phyloP scores from a whole-genome alignment of 2,329 filamentous ascomycete species.

The Ceratocystis diversiconidia region DNA sequence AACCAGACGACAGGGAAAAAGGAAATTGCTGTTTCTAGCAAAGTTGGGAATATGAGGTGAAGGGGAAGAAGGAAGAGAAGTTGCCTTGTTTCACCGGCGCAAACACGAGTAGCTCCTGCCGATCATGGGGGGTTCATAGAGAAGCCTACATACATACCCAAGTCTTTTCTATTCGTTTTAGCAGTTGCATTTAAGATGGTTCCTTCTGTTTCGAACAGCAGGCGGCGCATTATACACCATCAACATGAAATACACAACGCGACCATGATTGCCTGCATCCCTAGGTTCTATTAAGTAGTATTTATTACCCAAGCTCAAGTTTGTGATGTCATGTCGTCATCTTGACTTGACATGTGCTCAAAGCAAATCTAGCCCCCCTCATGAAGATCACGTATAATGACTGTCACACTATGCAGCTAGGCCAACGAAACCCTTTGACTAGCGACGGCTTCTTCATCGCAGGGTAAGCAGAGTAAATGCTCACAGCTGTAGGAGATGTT shows the following conservation, averaged over 20 bases:
- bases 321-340: background rate
- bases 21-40: background rate
- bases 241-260: background rate
- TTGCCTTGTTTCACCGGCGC: conserved; percentile 5
- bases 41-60: background rate
- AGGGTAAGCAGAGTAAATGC: too few relatives aligned
- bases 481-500: too few relatives aligned
- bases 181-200: background rate
- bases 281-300: background rate
- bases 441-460: background rate
- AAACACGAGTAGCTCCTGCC: conserved; percentile 2
- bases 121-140: background rate
- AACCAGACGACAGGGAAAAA: background rate
- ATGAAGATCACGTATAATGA: too few relatives aligned
- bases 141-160: background rate
- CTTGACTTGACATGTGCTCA: background rate
- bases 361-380: too few relatives aligned
- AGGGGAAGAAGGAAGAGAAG: background rate
- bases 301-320: background rate
- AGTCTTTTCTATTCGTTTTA: background rate
- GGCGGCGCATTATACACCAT: background rate
- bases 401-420: too few relatives aligned
- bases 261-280: background rate
- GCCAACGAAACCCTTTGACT: too few relatives aligned
- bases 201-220: background rate